A percentile compares a stretch with the other conserved stretches of the same genome.
Conservation (phyloP, 139 green algal species). For the Ettlia oleoabundans region DNA sequence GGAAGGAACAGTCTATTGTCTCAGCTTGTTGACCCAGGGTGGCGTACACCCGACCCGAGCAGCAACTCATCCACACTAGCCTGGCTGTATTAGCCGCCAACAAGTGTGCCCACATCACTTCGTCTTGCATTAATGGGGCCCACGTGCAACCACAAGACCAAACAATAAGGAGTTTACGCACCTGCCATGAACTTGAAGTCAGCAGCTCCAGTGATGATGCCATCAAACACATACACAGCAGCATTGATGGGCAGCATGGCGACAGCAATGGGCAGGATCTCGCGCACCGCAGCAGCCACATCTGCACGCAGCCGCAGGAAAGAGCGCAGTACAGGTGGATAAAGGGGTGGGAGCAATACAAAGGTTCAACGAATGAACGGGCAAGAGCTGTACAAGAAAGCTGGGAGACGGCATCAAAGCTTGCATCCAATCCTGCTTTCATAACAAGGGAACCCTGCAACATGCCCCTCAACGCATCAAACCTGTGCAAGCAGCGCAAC, state of each 20-base stretch:
- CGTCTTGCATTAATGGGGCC: no score
- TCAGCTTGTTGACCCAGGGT: no score
- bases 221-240: conserved; percentile 80
- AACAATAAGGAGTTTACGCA: neutral
- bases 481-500: no score
- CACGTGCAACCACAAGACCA: neutral
- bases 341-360: neutral
- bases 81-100: no score
- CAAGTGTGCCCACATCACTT: no score
- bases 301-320: neutral
- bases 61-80: no score
- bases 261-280: conserved; percentile 68
- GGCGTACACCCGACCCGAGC: no score
- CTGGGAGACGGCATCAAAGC: no score
- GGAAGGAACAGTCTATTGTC: no score
- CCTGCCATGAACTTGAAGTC: conserved; percentile 75
- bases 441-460: neutral
- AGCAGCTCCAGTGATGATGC: conserved; percentile 72
- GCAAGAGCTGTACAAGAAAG: no score
- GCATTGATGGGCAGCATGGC: conserved; percentile 77
- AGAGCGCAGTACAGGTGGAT: neutral
- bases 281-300: conserved; percentile 44
- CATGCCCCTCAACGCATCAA: neutral
- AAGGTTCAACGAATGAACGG: neutral
- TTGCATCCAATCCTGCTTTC: no score